Evolutionary conservation across 2,329 filamentous ascomycete genomes (phyloP).

Genomic region (Apiospora pterosperma): DNA sequence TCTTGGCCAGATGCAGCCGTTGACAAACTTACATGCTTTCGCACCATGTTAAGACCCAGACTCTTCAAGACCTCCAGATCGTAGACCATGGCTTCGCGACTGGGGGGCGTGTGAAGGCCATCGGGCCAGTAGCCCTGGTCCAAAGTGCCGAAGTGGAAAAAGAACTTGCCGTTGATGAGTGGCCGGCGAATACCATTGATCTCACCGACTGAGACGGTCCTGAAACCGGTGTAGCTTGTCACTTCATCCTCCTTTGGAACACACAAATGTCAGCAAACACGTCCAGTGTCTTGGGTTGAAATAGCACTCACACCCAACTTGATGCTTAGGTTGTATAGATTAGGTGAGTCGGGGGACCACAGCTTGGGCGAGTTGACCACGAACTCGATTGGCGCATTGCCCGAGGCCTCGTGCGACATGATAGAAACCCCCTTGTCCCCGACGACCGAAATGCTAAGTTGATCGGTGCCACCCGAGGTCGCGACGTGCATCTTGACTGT

Average conservation of each 20-base stretch:
- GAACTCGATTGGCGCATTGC: slow-evolving; percentile 53
- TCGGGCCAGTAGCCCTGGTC: slow-evolving; percentile 73
- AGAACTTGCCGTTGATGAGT: slow-evolving; percentile 64
- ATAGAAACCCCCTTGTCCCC: slow-evolving; percentile 37
- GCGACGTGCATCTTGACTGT: slow-evolving; percentile 55
- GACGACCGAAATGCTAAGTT: slow-evolving; percentile 32
- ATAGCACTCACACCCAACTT: slow-evolving; percentile 27
- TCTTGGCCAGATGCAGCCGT: not conserved
- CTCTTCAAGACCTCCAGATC: slow-evolving; percentile 62
- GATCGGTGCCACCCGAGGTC: slow-evolving; percentile 33
- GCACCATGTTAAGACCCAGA: slow-evolving; percentile 67
- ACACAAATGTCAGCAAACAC: not conserved
- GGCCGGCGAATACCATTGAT: slow-evolving; percentile 59
- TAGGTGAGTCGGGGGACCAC: slow-evolving; percentile 63
- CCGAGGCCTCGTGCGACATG: slow-evolving; percentile 38
- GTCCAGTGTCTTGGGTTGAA: not conserved
- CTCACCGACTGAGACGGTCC: slow-evolving; percentile 55
- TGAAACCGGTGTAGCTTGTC: slow-evolving; percentile 66
- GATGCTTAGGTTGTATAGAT: slow-evolving; percentile 60
- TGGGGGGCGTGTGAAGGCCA: slow-evolving; percentile 63
- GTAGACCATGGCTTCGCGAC: slow-evolving; percentile 62
- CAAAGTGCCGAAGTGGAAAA: slow-evolving; percentile 65
- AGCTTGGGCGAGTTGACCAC: slow-evolving; percentile 50
- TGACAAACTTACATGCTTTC: slow-evolving; percentile 57
- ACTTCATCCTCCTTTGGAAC: slow-evolving; percentile 43